Evolutionary conservation across 257 asterid species (phyloP), one percentile per base, ranked within the genome.

Genomic region (Dorcoceras hygrometricum): DNA sequence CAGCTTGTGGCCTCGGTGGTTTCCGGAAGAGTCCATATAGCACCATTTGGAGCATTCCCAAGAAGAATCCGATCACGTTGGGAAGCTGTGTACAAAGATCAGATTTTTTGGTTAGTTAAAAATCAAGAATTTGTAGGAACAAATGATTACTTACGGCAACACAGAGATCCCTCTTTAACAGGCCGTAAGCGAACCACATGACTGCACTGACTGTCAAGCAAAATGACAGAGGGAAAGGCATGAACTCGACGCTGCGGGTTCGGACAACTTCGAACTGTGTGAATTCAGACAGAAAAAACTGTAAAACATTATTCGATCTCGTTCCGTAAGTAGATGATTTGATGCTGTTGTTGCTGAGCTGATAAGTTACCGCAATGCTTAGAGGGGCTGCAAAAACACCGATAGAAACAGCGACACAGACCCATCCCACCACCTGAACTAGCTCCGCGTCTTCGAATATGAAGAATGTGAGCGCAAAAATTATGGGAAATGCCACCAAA

Each of bases 161-260:
- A 27, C 80, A 81, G 23, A 77, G 23, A 58, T 93, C 98, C 53
- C 56, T 74, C 14, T 51, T 69, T 3, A 88, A 66, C 11, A 85
- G 28, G 9, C 98, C 97, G 62, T 93, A 93, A 11, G 73, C 77
- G 59, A 90, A 88, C 98, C 98, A 93, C 83, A 80, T 73, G 50
- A 93, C 64, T 23, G 97, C 98, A 43, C 89, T 90, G 63, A 88
- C 26, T 0, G 99, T 90, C 76, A 93, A 82, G 81, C 81, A 80
- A 48, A 88, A 82, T 9, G 97, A 90, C 69, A 93, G 71, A 20
- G 78, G 65, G 69, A 93, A 80, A 0, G 97, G 96, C 96, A 93
- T 78, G 87, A 83, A 93, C 63, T 93, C 96, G 10, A 87, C 96
- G 31, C 95, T 93, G 27, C 83, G 74, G 2, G 96, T 93, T 70